Base-by-base conservation (phyloP, 73 alveolate species). In the Tetrahymena thermophila region DNA sequence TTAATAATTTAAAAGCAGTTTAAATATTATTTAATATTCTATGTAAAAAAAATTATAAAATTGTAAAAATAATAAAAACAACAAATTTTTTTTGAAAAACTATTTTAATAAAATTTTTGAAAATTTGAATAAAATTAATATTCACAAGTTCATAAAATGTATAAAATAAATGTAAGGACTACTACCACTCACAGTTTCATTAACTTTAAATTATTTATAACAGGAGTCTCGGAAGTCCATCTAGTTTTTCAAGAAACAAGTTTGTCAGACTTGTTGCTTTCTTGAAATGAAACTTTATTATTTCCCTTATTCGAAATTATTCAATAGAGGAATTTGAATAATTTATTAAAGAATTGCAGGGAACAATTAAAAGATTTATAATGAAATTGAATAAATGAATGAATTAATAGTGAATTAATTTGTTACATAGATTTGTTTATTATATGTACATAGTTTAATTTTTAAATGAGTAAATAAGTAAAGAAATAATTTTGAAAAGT, bases 211-310 rank as follows among this genome's bases (percentile, higher is more conserved):
- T 56, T 25, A 28, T 6, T 25, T n/a, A 28, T 71, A 71, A 6
- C 89, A 71, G 89, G 89, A 71, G 89, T 71, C 89, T 71, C 89
- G 89, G 89, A 71, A 71, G 89, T 71, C 89, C 89, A 71, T n/a
- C 5, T 71, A 71, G 89, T 71, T 71, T 71, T 23, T 31, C 35
- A 71, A 71, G 89, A 71, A 71, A 71, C 89, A 71, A 71, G 89
- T 25, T 71, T 71, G 89, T 71, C 89, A 71, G 89, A 71, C 89
- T 71, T 71, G 89, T 28, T 71, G 37, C 0, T 71, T 71, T 71
- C 89, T 71, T 71, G 89, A 71, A 28, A 23, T 71, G 9, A 15
- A 71, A 71, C 89, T 71, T 71, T 71, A 71, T 50, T 50, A 71
- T 71, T 71, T 71, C 35, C 89, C 89, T n/a, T 71, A 14, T 71